Conservation (phyloP, 257 asterid genomes). For the Pogostemon cablin region DNA sequence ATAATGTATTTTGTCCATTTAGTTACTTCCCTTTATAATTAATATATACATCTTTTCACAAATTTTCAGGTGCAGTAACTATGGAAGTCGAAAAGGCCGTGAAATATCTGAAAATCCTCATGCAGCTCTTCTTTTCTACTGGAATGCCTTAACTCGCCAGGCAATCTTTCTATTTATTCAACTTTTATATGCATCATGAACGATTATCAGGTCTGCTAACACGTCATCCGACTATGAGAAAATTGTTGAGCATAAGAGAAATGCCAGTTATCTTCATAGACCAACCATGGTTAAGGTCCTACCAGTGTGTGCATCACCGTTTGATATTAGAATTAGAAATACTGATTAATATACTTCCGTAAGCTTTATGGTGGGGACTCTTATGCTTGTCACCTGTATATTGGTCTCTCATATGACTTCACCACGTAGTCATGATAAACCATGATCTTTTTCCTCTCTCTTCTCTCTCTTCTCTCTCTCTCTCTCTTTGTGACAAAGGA, state of each 20-base stretch:
- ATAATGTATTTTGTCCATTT: background rate
- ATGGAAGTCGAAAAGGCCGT: conserved; percentile 58
- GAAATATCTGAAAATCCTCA: conserved; percentile 62
- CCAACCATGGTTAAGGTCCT: too few relatives aligned
- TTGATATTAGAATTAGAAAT: too few relatives aligned
- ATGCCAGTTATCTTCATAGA: too few relatives aligned
- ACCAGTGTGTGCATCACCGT: too few relatives aligned
- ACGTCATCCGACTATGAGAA: background rate
- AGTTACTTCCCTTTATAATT: background rate
- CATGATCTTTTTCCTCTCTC: background rate
- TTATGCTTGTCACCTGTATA: background rate
- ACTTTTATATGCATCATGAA: background rate
- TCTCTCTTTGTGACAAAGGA: background rate
- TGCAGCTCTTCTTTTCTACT: conserved; percentile 64
- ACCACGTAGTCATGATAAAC: background rate
- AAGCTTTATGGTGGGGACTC: conserved; percentile 1
- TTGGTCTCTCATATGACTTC: background rate
- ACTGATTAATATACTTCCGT: background rate
- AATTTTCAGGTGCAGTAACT: conserved; percentile 60
- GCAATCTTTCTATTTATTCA: conserved; percentile 22
- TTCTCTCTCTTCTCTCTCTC: background rate
- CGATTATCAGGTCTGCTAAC: background rate
- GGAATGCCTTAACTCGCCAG: conserved; percentile 67
- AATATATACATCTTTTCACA: background rate
- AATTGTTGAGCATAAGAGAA: background rate